phyloP scores from a whole-genome alignment of 176 grass and related monocot species.

The Zoysia japonica region DNA sequence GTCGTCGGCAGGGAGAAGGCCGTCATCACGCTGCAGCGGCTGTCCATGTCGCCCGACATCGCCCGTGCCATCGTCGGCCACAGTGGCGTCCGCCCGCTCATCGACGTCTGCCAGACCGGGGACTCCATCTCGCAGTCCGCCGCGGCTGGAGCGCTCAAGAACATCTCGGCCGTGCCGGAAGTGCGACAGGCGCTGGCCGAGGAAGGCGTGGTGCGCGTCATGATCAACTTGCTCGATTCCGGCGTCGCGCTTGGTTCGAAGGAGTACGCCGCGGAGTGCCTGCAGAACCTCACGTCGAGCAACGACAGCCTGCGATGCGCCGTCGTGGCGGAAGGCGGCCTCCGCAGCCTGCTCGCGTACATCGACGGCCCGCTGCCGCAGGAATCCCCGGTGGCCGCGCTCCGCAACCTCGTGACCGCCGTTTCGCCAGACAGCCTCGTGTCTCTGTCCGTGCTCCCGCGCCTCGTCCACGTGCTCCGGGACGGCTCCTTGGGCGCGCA shows the following conservation, averaged over 20 bases:
- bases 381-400: constrained; percentile 67
- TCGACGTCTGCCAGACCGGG: constrained; percentile 80
- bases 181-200: constrained; percentile 73
- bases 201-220: constrained; percentile 86
- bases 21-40: constrained; percentile 75
- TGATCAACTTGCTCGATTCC: constrained; percentile 78
- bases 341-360: constrained; percentile 77
- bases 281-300: constrained; percentile 75
- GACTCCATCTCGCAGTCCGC: constrained; percentile 84
- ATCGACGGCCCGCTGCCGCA: constrained; percentile 78
- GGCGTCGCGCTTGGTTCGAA: constrained; percentile 76
- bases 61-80: constrained; percentile 72
- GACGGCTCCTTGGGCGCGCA: constrained; percentile 82
- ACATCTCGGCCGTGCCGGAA: constrained; percentile 77
- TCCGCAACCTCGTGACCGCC: constrained; percentile 71
- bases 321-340: constrained; percentile 79
- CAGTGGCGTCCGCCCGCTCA: constrained; percentile 76
- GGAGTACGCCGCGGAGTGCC: constrained; percentile 90
- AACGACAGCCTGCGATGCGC: constrained; percentile 70
- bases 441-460: constrained; percentile 74
- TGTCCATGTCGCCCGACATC: constrained; percentile 77
- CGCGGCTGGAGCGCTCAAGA: constrained; percentile 74
- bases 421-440: constrained; percentile 68
- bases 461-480: constrained; percentile 70
- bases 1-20: constrained; percentile 88